phyloP scores from a whole-genome alignment of 805 yeast genomes.

The Candida glaebosa region DNA sequence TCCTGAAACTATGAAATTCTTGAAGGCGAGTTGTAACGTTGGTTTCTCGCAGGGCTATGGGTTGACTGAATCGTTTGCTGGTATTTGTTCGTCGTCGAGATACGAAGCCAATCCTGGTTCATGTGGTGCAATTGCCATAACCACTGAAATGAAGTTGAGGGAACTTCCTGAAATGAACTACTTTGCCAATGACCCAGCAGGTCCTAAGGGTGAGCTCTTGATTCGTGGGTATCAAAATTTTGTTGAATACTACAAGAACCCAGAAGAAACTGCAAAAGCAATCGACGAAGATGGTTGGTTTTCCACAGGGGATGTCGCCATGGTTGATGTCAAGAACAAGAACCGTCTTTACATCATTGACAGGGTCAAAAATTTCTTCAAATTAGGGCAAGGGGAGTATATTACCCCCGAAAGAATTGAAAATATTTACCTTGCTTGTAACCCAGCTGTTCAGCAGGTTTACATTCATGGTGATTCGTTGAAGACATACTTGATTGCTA shows the following conservation, averaged over 20 bases:
- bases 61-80: conserved; percentile 63
- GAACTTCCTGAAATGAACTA: conserved; percentile 66
- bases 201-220: conserved; percentile 51
- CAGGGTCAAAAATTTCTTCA: conserved; percentile 41
- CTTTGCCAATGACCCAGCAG: conserved; percentile 24
- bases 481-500: conserved; percentile 25
- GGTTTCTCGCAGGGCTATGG: conserved; percentile 72
- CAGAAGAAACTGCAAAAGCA: conserved; percentile 43
- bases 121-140: conserved; percentile 56
- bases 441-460: conserved; percentile 25
- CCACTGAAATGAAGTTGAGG: conserved; percentile 50
- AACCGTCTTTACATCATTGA: conserved; percentile 44
- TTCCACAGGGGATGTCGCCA: conserved; percentile 52
- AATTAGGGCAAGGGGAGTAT: conserved; percentile 43
- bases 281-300: conserved; percentile 52
- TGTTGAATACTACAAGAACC: conserved; percentile 47
- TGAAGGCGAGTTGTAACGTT: conserved; percentile 58
- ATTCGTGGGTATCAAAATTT: conserved; percentile 56
- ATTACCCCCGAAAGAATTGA: conserved; percentile 40
- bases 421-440: conserved; percentile 26
- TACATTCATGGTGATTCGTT: conserved; percentile 32
- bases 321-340: conserved; percentile 22
- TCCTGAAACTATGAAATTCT: conserved; percentile 54
- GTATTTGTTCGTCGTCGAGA: conserved; percentile 36
- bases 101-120: conserved; percentile 49